These are phyloP conservation scores for Macrophomina phaseolina DNA, from an alignment of 2,329 filamentous ascomycete species.

Conservation along the genomic window DNA sequence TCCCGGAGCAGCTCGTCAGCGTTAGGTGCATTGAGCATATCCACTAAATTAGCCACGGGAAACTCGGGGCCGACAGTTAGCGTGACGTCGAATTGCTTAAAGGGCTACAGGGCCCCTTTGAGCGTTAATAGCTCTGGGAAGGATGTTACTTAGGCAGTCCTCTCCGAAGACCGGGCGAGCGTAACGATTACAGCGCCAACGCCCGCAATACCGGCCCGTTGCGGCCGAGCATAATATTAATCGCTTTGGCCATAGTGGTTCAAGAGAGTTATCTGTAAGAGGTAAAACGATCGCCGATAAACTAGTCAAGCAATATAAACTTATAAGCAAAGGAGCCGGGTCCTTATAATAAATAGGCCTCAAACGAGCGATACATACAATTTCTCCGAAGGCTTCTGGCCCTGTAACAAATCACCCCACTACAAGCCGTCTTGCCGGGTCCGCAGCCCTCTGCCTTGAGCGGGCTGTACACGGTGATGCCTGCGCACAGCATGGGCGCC, in stretches of 20 bases:
- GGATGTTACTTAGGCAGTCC: conserved; percentile 8
- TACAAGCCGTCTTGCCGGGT: conserved; percentile 71
- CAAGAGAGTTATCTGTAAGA: not conserved
- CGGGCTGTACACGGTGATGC: conserved; percentile 75
- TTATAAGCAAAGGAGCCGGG: not conserved
- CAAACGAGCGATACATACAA: not conserved
- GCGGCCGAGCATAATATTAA: not conserved
- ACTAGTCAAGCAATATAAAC: not conserved
- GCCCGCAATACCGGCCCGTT: not conserved
- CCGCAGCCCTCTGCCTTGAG: conserved; percentile 70
- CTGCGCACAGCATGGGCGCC: conserved; percentile 77
- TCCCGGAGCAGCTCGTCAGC: conserved; percentile 69
- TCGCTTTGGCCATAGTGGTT: not conserved
- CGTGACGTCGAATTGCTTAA: conserved; percentile 64
- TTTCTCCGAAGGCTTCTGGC: not conserved
- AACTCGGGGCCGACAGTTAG: conserved; percentile 68
- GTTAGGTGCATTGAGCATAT: conserved; percentile 67
- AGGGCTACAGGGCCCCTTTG: conserved; percentile 58
- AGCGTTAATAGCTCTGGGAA: conserved; percentile 52
- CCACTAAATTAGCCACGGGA: conserved; percentile 61
- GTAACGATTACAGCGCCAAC: not conserved
- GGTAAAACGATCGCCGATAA: too few relatives aligned
- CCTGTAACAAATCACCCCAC: not conserved
- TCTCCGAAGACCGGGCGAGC: not conserved
- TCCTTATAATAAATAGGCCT: not conserved